These are phyloP conservation scores for Blastobotrys robertii DNA, from an alignment of 805 yeast species.

Conservation along the genomic window DNA sequence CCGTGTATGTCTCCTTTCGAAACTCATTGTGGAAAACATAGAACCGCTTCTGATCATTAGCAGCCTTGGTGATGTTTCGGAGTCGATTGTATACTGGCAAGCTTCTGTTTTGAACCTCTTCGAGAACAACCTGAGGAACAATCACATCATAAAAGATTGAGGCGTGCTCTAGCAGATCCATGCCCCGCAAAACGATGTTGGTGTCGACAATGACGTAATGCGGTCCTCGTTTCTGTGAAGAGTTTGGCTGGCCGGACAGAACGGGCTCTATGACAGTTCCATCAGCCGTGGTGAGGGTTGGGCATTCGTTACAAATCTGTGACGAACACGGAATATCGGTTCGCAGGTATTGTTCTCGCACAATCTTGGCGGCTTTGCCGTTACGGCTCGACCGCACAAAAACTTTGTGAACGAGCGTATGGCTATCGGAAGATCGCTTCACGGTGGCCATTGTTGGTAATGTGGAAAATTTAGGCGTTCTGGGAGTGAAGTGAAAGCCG, in stretches of 20 bases:
- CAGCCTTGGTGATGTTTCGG: conserved; percentile 60
- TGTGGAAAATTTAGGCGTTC: neutral
- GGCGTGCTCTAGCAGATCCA: conserved; percentile 75
- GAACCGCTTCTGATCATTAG: conserved; percentile 64
- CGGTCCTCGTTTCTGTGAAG: conserved; percentile 38
- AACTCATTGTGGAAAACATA: conserved; percentile 92
- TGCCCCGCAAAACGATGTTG: conserved; percentile 77
- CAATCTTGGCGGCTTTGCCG: conserved; percentile 85
- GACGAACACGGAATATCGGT: conserved; percentile 90
- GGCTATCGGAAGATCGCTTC: conserved; percentile 5
- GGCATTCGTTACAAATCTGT: conserved; percentile 54
- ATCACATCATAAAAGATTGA: conserved; percentile 79
- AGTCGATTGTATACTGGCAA: conserved; percentile 81
- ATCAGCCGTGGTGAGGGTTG: conserved; percentile 42
- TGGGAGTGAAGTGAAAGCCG: too few relatives aligned
- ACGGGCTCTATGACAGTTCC: conserved; percentile 59
- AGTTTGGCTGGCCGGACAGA: conserved; percentile 52
- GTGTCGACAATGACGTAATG: conserved; percentile 86
- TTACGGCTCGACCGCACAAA: conserved; percentile 67
- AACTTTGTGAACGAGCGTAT: conserved; percentile 44
- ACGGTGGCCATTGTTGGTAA: conserved; percentile 2
- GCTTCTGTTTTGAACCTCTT: conserved; percentile 82
- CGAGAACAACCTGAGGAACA: conserved; percentile 89
- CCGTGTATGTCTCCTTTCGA: conserved; percentile 55
- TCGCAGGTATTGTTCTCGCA: conserved; percentile 88